These are phyloP conservation scores for Pleurotus salmoneostramineus DNA, from an alignment of 768 basidiomycete species.

Conservation along the genomic window DNA sequence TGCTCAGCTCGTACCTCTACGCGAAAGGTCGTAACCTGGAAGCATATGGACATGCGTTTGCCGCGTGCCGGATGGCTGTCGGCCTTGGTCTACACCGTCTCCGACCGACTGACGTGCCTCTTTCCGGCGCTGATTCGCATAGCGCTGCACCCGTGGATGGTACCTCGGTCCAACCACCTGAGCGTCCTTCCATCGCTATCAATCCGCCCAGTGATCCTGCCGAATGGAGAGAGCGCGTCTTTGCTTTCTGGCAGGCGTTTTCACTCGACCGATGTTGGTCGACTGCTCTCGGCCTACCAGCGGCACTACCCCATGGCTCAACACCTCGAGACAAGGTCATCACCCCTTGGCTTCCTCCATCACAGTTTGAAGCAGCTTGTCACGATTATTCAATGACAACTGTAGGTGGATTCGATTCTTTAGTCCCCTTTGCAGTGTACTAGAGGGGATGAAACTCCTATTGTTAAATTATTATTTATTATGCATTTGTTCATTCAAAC, in stretches of 20 bases:
- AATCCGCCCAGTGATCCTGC: conserved; percentile 31
- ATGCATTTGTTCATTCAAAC: not conserved
- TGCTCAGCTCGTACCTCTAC: conserved; percentile 59
- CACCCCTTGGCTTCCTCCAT: conserved; percentile 43
- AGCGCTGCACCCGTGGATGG: not conserved
- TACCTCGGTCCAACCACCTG: conserved; percentile 9
- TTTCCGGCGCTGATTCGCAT: conserved; percentile 13
- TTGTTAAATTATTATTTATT: not conserved
- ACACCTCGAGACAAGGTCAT: conserved; percentile 42
- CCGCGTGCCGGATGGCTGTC: conserved; percentile 58
- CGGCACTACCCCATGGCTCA: conserved; percentile 48
- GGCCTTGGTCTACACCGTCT: conserved; percentile 59
- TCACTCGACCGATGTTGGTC: conserved; percentile 61
- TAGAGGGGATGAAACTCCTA: not conserved
- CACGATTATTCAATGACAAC: not conserved
- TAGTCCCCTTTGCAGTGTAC: conserved; percentile 5
- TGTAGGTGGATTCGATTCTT: conserved; percentile 10
- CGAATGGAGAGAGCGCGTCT: conserved; percentile 43
- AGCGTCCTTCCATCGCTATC: conserved; percentile 18
- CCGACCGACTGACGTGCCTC: conserved; percentile 19
- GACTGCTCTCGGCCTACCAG: conserved; percentile 48
- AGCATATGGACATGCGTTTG: conserved; percentile 57
- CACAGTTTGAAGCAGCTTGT: not conserved
- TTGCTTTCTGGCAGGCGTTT: conserved; percentile 61
- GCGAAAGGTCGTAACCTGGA: conserved; percentile 52